phyloP scores from a whole-genome alignment of 768 basidiomycete species.

The Amanita fuliginea region DNA sequence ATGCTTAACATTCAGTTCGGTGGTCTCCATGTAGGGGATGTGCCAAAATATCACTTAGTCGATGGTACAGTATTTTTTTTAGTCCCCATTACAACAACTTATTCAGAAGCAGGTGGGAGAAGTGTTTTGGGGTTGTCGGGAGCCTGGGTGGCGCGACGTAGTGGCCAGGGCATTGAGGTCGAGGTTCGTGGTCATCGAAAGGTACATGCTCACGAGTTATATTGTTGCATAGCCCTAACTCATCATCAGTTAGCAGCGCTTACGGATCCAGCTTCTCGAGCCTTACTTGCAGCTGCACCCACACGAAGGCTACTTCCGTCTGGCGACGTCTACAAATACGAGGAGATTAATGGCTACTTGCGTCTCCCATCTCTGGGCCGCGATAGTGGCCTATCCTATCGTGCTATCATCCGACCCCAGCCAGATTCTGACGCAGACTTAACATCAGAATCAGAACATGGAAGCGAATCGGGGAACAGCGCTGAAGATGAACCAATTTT shows the following conservation, averaged over 20 bases:
- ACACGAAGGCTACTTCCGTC: conserved; percentile 34
- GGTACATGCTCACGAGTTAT: conserved; percentile 18
- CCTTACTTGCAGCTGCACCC: conserved; percentile 42
- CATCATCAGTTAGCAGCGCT: conserved; percentile 33
- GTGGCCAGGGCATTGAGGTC: conserved; percentile 48
- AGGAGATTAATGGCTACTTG: conserved; percentile 61
- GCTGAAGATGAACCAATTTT: conserved; percentile 20
- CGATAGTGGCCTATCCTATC: conserved; percentile 30
- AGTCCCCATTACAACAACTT: conserved; percentile 25
- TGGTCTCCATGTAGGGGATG: conserved; percentile 45
- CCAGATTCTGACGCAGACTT: conserved; percentile 21
- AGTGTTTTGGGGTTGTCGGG: conserved; percentile 51
- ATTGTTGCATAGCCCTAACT: conserved; percentile 3
- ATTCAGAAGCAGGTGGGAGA: conserved; percentile 47
- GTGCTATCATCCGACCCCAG: conserved; percentile 29
- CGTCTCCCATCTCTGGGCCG: conserved; percentile 32
- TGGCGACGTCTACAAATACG: conserved; percentile 31
- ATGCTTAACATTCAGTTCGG: conserved; percentile 56
- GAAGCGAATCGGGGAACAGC: conserved; percentile 23
- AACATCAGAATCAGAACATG: conserved; percentile 18
- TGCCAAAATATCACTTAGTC: conserved; percentile 55
- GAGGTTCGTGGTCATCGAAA: conserved; percentile 30
- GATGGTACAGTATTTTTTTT: conserved; percentile 33
- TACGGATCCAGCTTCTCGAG: conserved; percentile 44
- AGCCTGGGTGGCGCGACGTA: conserved; percentile 34